A percentile compares a stretch with the other conserved stretches of the same genome.
These are phyloP conservation scores for Cucumis melo DNA, from an alignment of 306 rosid genomes.

Conservation along the genomic window DNA sequence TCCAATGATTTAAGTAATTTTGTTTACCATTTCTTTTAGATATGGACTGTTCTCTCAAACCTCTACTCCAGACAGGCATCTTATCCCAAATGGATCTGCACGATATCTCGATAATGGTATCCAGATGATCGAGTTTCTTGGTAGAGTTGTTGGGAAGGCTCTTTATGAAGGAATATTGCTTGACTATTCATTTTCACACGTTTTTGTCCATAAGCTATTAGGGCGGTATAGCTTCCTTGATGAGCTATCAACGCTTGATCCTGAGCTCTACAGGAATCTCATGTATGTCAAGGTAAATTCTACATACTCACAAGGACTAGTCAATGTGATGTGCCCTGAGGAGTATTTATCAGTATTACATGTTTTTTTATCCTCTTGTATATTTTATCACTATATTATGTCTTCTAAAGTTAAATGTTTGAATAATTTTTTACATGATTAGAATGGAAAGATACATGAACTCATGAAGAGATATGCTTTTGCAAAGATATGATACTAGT, in stretches of 20 bases:
- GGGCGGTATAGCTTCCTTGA: constrained; percentile 96
- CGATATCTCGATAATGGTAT: constrained; percentile 78
- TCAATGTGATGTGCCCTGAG: neutral
- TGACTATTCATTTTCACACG: constrained; percentile 91
- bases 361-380: neutral
- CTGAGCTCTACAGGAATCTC: constrained; percentile 82
- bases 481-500: neutral
- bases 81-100: constrained; percentile 75
- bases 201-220: constrained; percentile 80
- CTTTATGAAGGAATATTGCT: constrained; percentile 94
- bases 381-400: neutral
- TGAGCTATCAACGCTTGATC: constrained; percentile 92
- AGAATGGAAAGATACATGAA: neutral
- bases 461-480: neutral
- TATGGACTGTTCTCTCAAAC: constrained; percentile 88
- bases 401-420: neutral
- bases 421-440: neutral
- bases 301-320: neutral
- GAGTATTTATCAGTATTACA: neutral
- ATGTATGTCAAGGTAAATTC: constrained; percentile 86
- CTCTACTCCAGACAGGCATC: constrained; percentile 73
- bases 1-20: neutral
- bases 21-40: constrained; percentile 27
- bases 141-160: constrained; percentile 97
- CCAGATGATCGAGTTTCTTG: constrained; percentile 96